Conservation (phyloP, 1,139 yeast genomes). For the Sugiyamaella neomexicana region DNA sequence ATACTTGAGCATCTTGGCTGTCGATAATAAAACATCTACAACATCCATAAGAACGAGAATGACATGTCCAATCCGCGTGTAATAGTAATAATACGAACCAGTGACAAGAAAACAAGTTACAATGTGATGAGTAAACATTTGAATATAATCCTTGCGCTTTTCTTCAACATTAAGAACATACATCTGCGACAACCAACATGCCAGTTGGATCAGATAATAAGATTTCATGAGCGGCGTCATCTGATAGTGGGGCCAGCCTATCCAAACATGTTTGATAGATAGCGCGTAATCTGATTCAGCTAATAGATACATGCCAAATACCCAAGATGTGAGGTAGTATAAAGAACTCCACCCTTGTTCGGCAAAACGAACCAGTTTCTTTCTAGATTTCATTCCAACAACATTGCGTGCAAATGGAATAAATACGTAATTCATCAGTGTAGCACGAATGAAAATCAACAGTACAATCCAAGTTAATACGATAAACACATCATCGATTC, state of each 20-base stretch:
- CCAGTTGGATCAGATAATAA: constrained; percentile 70
- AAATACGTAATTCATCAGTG: constrained; percentile 57
- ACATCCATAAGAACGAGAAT: constrained; percentile 80
- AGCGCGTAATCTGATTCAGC: constrained; percentile 58
- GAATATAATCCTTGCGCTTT: constrained; percentile 76
- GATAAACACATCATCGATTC: constrained; percentile 51
- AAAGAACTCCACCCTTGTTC: constrained; percentile 82
- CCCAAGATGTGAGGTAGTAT: constrained; percentile 61
- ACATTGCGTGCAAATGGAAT: constrained; percentile 55
- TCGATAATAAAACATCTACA: constrained; percentile 69
- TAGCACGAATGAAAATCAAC: constrained; percentile 60
- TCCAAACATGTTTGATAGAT: constrained; percentile 59
- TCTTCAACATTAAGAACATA: constrained; percentile 75
- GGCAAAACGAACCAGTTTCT: constrained; percentile 65
- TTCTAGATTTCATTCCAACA: constrained; percentile 49
- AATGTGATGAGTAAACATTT: constrained; percentile 87
- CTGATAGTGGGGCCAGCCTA: constrained; percentile 73
- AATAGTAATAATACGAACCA: constrained; percentile 74
- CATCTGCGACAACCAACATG: constrained; percentile 80
- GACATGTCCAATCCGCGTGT: constrained; percentile 75
- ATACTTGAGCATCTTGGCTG: constrained; percentile 78
- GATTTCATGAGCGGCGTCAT: constrained; percentile 51
- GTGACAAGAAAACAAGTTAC: constrained; percentile 67
- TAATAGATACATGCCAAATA: constrained; percentile 60
- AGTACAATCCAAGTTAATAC: constrained; percentile 57